Evolutionary conservation across 2,329 filamentous ascomycete species (phyloP).

Genomic region (Raffaelea albimanens): DNA sequence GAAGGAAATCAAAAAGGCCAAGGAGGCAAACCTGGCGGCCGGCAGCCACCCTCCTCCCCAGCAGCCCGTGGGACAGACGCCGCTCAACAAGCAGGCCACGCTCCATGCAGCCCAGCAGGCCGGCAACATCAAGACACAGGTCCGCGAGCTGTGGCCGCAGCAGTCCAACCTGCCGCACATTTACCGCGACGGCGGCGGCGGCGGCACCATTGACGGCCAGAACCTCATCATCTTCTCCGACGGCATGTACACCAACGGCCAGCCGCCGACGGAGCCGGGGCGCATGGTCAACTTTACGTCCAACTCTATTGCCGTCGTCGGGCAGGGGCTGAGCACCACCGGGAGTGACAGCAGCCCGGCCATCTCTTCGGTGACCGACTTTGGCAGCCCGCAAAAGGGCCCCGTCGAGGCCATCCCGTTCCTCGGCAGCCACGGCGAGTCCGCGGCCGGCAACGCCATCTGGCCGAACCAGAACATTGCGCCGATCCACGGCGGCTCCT

Average conservation of each 20-base stretch:
- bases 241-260: conserved; percentile 10
- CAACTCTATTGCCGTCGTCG: conserved; percentile 11
- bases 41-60: too few relatives aligned
- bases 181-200: conserved; percentile 14
- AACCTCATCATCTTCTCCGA: conserved; percentile 13
- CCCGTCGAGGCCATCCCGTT: conserved; percentile 8
- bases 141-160: conserved; percentile 7
- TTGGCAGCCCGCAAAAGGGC: not conserved
- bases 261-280: conserved; percentile 7
- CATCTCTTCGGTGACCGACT: conserved; percentile 2
- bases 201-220: conserved; percentile 10
- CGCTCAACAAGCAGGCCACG: too few relatives aligned
- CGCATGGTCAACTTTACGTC: conserved; percentile 11
- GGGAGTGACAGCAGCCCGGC: not conserved
- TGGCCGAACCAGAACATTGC: conserved; percentile 12
- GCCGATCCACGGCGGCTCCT: not conserved
- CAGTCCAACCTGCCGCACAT: conserved; percentile 12
- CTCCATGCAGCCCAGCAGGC: too few relatives aligned
- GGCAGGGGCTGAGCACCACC: not conserved
- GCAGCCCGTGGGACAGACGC: too few relatives aligned
- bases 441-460: conserved; percentile 6
- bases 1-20: too few relatives aligned
- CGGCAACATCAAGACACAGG: too few relatives aligned
- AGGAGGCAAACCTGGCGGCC: too few relatives aligned
- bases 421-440: conserved; percentile 3